Percentiles rank a stretch among this genome's conserved stretches.
Conservation (phyloP, 2,329 filamentous ascomycete species). For the Penicillium polonicum region DNA sequence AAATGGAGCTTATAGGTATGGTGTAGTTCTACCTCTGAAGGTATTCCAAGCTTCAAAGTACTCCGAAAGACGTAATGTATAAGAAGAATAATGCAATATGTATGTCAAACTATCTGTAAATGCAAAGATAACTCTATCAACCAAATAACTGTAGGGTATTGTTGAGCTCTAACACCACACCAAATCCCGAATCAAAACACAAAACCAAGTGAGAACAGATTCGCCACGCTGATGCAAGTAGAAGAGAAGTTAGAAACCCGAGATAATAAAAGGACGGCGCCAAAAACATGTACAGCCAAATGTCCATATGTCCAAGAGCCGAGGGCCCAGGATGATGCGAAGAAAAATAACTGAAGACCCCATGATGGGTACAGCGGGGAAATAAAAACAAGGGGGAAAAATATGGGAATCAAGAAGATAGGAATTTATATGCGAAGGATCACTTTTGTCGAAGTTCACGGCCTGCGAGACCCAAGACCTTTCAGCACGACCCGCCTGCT, state of each 20-base stretch:
- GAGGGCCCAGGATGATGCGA: constrained; percentile 7
- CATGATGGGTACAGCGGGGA: background rate
- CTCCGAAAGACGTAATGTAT: background rate
- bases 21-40: too few species aligned
- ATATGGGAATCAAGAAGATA: background rate
- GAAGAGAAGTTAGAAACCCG: constrained; percentile 13
- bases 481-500: constrained; percentile 41
- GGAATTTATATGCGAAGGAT: background rate
- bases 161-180: constrained; percentile 11
- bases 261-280: constrained; percentile 7
- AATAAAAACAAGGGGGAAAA: background rate
- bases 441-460: background rate
- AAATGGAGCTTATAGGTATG: too few species aligned
- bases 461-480: constrained; percentile 34
- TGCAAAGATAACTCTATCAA: constrained; percentile 5
- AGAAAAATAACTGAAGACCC: constrained; percentile 9
- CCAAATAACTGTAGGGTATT: constrained; percentile 12
- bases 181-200: constrained; percentile 10
- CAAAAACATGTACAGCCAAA: constrained; percentile 6
- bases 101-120: background rate
- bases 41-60: background rate
- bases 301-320: constrained; percentile 3
- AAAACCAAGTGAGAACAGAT: constrained; percentile 16
- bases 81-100: background rate
- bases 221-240: constrained; percentile 30